phyloP scores from a whole-genome alignment of 306 rosid genomes.

The Casuarina equisetifolia region DNA sequence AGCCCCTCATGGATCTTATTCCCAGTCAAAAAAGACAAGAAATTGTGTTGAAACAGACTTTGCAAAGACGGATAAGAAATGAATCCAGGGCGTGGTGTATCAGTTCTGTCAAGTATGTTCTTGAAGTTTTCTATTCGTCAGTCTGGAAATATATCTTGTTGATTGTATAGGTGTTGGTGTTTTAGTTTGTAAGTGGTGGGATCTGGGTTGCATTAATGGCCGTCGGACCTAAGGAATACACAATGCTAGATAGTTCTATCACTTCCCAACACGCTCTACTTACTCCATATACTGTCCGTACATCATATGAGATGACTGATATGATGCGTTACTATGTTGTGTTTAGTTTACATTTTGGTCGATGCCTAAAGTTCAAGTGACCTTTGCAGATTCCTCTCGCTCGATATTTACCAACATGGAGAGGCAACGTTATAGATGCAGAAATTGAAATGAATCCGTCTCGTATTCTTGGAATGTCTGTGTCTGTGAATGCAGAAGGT shows the following conservation, averaged over 20 bases:
- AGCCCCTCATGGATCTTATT: not conserved
- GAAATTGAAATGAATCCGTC: conserved; percentile 86
- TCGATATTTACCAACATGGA: conserved; percentile 90
- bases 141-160: no score
- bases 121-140: no score
- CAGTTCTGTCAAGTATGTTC: no score
- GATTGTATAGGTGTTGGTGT: no score
- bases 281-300: not conserved
- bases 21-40: not conserved
- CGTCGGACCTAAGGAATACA: not conserved
- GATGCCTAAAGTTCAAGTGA: conserved; percentile 7
- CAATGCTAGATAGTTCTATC: not conserved
- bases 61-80: no score
- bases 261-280: not conserved
- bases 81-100: no score
- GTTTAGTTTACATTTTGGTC: not conserved
- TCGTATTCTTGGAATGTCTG: conserved; percentile 78
- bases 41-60: not conserved
- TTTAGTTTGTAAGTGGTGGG: no score
- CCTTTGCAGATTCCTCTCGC: conserved; percentile 76
- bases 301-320: not conserved
- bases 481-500: conserved; percentile 87
- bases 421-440: conserved; percentile 78
- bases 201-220: no score
- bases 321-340: not conserved